Evolutionary conservation across 805 yeast species (phyloP), one percentile per base, ranked within the genome.

Genomic region (Cyberlindnera suaveolens): DNA sequence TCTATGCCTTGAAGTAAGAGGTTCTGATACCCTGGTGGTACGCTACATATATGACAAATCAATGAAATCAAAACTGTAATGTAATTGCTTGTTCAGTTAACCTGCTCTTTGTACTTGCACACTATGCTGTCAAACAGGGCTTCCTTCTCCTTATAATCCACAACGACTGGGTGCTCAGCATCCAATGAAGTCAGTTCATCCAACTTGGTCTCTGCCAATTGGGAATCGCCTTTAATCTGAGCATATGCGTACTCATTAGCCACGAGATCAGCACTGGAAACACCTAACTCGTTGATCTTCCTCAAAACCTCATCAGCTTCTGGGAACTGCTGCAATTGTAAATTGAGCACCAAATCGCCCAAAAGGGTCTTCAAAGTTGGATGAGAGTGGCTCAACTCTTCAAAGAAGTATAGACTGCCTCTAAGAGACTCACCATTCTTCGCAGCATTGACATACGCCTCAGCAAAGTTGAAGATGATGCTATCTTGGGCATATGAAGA

Each of bases 291-390:
- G 27, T 65, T 65, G 11, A 45, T 37, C 34, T 31, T 44, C 34
- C 36, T 44, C 42, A 84, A 65, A 31, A 80, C 68, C 48, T 85
- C 86, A 46, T 75, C 74, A 9, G 96, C 90, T 65, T 91, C 97
- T 3, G 90, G 91, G 43, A 78, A 68, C 57, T 90, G 85, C 40
- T 80, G 78, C 60, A 88, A 75, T 66, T 86, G 88, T 54, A 90
- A 65, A 48, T 90, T 88, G 46, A 89, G 71, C 10, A 80, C 83
- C 36, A 88, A 74, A 56, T 88, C 77, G 33, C 84, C 81, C 31
- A 77, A 56, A 52, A 84, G 72, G 15, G 75, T 74, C 57, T 71
- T 68, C 30, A 67, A 60, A 38, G 71, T 59, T 38, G 70, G 71
- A 46, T 72, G 69, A 30, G 77, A 74, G 46, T 84, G 80, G 35